phyloP scores from a whole-genome alignment of 352 stramenopile species.

The Chrysophaeum taylorii region DNA sequence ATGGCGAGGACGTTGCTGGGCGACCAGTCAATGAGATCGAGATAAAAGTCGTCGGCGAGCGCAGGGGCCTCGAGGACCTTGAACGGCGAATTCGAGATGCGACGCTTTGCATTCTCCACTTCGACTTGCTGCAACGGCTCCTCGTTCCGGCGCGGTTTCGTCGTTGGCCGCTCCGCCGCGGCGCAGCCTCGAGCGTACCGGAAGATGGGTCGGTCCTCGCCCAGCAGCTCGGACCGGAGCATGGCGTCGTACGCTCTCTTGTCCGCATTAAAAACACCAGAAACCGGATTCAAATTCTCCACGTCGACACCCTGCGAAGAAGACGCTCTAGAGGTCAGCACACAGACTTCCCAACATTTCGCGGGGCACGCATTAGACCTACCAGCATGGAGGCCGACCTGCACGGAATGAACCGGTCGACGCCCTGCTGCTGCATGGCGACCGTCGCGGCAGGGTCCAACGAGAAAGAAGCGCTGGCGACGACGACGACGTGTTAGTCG shows the following conservation, averaged over 20 bases:
- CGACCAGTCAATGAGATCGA: conserved; percentile 95
- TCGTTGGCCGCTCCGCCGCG: neutral
- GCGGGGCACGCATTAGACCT: too few species aligned
- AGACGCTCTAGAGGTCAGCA: too few species aligned
- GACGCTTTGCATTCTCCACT: conserved; percentile 42
- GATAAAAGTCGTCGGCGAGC: conserved; percentile 94
- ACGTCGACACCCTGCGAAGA: neutral
- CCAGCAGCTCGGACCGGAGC: conserved; percentile 8
- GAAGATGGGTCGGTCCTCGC: neutral
- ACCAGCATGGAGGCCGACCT: neutral
- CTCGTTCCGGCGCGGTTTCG: neutral
- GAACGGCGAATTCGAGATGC: conserved; percentile 81
- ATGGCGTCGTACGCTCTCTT: neutral
- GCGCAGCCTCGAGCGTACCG: neutral
- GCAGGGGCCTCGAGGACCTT: conserved; percentile 92
- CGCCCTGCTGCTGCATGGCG: too few species aligned
- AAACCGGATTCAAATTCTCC: neutral
- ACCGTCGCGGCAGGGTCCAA: too few species aligned
- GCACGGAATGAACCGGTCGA: conserved; percentile 11
- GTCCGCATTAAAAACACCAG: too few species aligned
- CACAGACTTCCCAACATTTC: too few species aligned
- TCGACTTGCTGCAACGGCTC: conserved; percentile 40
- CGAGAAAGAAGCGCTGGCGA: too few species aligned
- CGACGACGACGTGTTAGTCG: too few species aligned
- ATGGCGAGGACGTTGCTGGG: conserved; percentile 85